Base-by-base conservation (phyloP, 768 basidiomycete genomes). In the Leccinellum albellum region DNA sequence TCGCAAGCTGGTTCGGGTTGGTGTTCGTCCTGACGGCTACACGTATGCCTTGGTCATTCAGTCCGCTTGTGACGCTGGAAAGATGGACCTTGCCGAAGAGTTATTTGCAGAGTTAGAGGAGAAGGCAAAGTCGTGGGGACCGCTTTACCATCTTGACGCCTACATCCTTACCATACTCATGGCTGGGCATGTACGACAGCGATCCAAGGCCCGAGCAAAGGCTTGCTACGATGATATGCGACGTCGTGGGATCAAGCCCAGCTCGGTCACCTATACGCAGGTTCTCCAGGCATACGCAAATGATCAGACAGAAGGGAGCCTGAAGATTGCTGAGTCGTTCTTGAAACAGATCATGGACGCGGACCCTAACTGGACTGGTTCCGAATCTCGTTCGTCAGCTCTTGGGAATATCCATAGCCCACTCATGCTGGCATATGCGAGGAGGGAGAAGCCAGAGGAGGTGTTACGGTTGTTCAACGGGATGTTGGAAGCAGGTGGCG, bases 1-100 rank as follows among this genome's bases (percentile, higher is more conserved):
- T 72, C 74, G 78, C 45, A 79, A 76, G 53, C 73, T 92, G 55
- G 70, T 76, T 55, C 64, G 73, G 35, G 67, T 75, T 7, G 79
- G 80, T 3, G 66, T 87, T 15, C 76, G 76, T 37, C 88, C 91
- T 0, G 81, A 88, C 61, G 69, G 63, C 5, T 77, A 80, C 62
- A 86, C 89, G 0, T 96, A 88, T 69, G 78, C 88, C 1, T 75
- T 89, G 47, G 74, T 93, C 50, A 84, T 94, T 33, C 89, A 91
- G 66, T 87, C 89, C 0, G 89, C 94, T 12, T 88, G 89, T 66
- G 89, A 94, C 63, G 75, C 83, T 17, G 82, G 85, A 6, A 67
- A 79, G 54, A 83, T 94, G 79, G 73, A 76, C 13, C 68, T 81
- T 8, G 93, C 92, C 6, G 69, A 75, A 50, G 77, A 84, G n/a